A percentile compares a stretch with the other conserved stretches of the same genome.
These are phyloP conservation scores for Mycena vulgaris DNA, from an alignment of 768 basidiomycete genomes.

Conservation along the genomic window DNA sequence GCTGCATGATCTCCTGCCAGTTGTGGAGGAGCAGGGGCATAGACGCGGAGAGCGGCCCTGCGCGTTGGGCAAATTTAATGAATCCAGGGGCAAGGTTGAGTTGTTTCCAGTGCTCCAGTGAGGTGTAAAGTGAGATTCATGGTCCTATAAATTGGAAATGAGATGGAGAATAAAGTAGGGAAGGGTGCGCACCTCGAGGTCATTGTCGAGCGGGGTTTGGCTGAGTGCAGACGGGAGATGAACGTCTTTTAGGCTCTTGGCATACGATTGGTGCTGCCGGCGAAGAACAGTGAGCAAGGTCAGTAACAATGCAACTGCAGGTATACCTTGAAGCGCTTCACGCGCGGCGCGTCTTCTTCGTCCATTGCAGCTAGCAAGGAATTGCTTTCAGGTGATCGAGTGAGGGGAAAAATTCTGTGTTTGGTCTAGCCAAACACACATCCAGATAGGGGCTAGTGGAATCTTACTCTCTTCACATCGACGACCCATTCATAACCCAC, in stretches of 20 bases:
- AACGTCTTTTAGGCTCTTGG: slow-evolving; percentile 75
- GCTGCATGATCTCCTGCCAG: slow-evolving; percentile 75
- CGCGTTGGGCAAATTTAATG: slow-evolving; percentile 75
- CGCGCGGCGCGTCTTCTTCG: slow-evolving; percentile 47
- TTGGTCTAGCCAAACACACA: slow-evolving; percentile 1
- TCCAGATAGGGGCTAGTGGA: slow-evolving; percentile 16
- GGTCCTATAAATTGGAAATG: slow-evolving; percentile 67
- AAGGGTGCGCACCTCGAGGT: slow-evolving; percentile 65
- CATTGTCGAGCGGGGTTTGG: slow-evolving; percentile 70
- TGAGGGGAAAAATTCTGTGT: slow-evolving; percentile 9
- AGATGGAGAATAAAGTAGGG: neutral
- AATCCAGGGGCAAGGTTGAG: slow-evolving; percentile 86
- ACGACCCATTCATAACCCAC: too few relatives aligned
- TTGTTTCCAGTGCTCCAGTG: slow-evolving; percentile 83
- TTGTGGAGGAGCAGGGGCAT: slow-evolving; percentile 88
- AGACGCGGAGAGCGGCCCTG: slow-evolving; percentile 74
- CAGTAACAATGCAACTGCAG: neutral
- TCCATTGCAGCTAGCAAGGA: slow-evolving; percentile 31
- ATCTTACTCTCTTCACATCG: neutral
- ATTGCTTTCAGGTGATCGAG: neutral
- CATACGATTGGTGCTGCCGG: slow-evolving; percentile 81
- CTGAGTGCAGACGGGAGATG: slow-evolving; percentile 79
- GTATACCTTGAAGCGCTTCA: slow-evolving; percentile 68
- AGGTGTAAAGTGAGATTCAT: slow-evolving; percentile 81
- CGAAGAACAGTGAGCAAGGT: neutral